These are phyloP conservation scores for Neophaeococcomyces mojaviensis DNA, from an alignment of 2,329 filamentous ascomycete genomes.

Conservation along the genomic window DNA sequence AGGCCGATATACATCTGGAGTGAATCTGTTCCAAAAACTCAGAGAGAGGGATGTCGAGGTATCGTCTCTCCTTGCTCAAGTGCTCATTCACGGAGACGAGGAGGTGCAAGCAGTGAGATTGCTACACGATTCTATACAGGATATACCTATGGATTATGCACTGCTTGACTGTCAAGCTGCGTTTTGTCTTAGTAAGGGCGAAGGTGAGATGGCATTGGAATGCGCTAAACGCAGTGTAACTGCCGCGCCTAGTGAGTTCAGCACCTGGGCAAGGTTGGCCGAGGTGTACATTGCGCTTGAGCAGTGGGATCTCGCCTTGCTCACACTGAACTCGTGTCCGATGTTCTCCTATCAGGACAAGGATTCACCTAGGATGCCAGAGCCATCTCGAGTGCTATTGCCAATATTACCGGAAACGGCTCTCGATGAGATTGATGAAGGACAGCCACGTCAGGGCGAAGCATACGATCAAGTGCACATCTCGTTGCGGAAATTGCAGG, in stretches of 20 bases:
- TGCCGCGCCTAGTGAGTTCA: slow-evolving; percentile 92
- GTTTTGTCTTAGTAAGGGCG: slow-evolving; percentile 82
- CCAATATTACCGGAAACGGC: slow-evolving; percentile 82
- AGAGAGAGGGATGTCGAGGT: slow-evolving; percentile 86
- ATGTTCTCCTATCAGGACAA: slow-evolving; percentile 99
- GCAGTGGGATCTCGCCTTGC: slow-evolving; percentile 90
- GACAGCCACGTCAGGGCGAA: slow-evolving; percentile 62
- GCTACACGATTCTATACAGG: slow-evolving; percentile 78
- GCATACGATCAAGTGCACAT: slow-evolving; percentile 81
- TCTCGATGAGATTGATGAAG: slow-evolving; percentile 93
- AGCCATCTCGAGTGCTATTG: slow-evolving; percentile 78
- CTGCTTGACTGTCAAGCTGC: slow-evolving; percentile 90
- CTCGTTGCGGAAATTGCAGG: slow-evolving; percentile 75
- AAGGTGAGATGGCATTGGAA: slow-evolving; percentile 77
- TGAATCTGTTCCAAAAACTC: slow-evolving; percentile 96
- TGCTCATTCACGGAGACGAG: slow-evolving; percentile 90
- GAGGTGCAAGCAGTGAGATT: slow-evolving; percentile 91
- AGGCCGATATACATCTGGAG: slow-evolving; percentile 85
- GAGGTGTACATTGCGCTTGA: slow-evolving; percentile 92
- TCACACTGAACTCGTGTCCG: slow-evolving; percentile 94
- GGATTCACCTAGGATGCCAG: slow-evolving; percentile 88
- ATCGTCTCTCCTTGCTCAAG: slow-evolving; percentile 81
- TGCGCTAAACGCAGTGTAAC: slow-evolving; percentile 93
- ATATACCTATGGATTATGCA: slow-evolving; percentile 95
- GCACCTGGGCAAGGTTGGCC: slow-evolving; percentile 87